Evolutionary conservation across 1,284 basidiomycete species (phyloP).

Genomic region (Lignosus rhinocerotis): DNA sequence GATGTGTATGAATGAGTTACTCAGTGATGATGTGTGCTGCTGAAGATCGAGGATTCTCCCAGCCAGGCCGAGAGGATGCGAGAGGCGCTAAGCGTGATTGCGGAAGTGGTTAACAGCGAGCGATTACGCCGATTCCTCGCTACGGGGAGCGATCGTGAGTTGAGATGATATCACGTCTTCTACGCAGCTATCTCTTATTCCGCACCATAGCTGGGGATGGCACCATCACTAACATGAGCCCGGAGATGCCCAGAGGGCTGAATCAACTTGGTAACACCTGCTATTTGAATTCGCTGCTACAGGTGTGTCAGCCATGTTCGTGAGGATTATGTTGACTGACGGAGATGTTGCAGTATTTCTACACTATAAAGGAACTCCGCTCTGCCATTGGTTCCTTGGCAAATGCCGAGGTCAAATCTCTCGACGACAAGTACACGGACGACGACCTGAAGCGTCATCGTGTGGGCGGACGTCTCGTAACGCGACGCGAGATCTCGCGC

Average conservation of each 20-base stretch:
- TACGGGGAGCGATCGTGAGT: conserved; percentile 73
- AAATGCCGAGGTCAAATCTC: conserved; percentile 50
- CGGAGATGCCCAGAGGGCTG: conserved; percentile 80
- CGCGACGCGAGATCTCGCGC: conserved; percentile 75
- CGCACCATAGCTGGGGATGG: conserved; percentile 59
- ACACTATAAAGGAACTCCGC: conserved; percentile 88
- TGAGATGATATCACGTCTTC: neutral
- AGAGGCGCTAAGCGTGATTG: conserved; percentile 66
- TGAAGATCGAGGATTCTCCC: conserved; percentile 70
- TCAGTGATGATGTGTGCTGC: neutral
- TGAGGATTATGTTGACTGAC: neutral
- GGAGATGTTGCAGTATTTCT: conserved; percentile 72
- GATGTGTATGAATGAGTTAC: no score
- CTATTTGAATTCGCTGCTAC: conserved; percentile 86
- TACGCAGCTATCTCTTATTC: neutral
- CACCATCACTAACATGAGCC: conserved; percentile 45
- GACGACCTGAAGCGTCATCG: conserved; percentile 80
- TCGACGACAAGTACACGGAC: conserved; percentile 72
- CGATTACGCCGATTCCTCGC: conserved; percentile 66
- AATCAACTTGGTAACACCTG: conserved; percentile 95
- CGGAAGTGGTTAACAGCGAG: conserved; percentile 73
- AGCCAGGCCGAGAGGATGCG: conserved; percentile 62
- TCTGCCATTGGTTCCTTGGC: conserved; percentile 70
- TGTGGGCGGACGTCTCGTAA: conserved; percentile 85
- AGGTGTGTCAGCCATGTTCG: conserved; percentile 43